A percentile compares a stretch with the other conserved stretches of the same genome.
Evolutionary conservation across 495 filamentous ascomycete species (phyloP).

Genomic region (Penicillium dipodomyicola): DNA sequence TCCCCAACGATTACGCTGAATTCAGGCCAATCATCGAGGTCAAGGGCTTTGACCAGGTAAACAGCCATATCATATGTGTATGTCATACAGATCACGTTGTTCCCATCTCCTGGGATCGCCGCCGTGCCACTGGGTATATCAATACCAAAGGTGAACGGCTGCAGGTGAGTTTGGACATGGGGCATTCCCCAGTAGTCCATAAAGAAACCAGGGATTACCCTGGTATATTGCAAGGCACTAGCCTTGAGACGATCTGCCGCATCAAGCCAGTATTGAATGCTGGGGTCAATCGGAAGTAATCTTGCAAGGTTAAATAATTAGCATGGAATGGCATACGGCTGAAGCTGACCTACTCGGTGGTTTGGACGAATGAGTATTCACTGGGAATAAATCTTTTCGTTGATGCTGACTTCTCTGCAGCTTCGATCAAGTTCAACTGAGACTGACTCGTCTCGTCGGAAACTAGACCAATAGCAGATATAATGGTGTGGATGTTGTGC

Average conservation of each 20-base stretch:
- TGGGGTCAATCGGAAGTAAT: conserved; percentile 35
- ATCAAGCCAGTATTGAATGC: conserved; percentile 36
- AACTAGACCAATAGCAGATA: conserved; percentile 47
- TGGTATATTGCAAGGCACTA: conserved; percentile 45
- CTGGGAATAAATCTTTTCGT: conserved; percentile 52
- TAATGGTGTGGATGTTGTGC: conserved; percentile 50
- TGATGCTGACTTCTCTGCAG: conserved; percentile 42
- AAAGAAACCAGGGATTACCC: conserved; percentile 51
- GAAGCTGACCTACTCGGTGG: conserved; percentile 26
- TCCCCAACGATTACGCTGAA: conserved; percentile 46
- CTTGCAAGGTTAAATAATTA: conserved; percentile 12
- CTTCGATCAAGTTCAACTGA: conserved; percentile 49
- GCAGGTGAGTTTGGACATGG: conserved; percentile 38
- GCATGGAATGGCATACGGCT: neutral
- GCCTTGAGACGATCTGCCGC: conserved; percentile 30
- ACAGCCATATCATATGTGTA: conserved; percentile 52
- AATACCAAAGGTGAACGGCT: conserved; percentile 42
- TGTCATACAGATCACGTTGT: conserved; percentile 49
- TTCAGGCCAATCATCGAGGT: conserved; percentile 47
- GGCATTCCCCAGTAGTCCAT: conserved; percentile 57
- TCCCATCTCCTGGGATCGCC: conserved; percentile 52
- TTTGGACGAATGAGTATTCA: conserved; percentile 46
- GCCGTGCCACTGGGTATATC: conserved; percentile 47
- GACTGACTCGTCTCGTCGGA: conserved; percentile 33
- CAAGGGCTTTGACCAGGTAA: conserved; percentile 47